Evolutionary conservation across 2,329 filamentous ascomycete genomes (phyloP), one percentile per base, ranked within the genome.

Genomic region (Aspergillus persii): DNA sequence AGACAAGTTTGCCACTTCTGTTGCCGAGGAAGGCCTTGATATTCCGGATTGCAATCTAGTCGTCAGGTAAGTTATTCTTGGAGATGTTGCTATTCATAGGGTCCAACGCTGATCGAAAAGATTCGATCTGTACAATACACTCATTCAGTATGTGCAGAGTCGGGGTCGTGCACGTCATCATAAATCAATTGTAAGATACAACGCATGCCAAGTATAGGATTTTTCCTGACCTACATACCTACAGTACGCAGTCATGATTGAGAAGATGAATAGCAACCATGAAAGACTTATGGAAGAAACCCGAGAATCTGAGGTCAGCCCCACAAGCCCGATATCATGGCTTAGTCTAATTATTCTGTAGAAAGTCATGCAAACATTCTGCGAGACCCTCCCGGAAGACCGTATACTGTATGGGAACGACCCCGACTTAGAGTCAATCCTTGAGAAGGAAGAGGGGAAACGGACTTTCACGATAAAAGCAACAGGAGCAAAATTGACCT

Each of bases 131-230:
- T 96, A 92, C 75, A 82, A 84, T 9, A 97, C 94, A 0, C 87
- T 96, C 74, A 98, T 98, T 54, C 91, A 96, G 69, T 98, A 97
- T 71, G 88, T 98, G 23, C 95, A 99, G 73, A 97, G 93, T 12
- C 86, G 92, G 62, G 95, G 95, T 0, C 86, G 95, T 56, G 95
- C 95, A 11, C 85, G 95, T 44, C 89, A 92, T 68, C 74, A 78
- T 0, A 83, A 89, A 56, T 98, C 95, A 0, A 87, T 84, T 50
- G 77, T 76, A 68, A 59, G 65, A 30, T 36, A 39, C n/a, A 12
- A 36, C 18, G 15, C 3, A 9, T 29, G 23, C 5, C 4, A 26
- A n/a, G 15, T 26, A 36, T 53, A 33, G 23, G 47, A 26, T 26
- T 30, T 3, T 23, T 23, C 29, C 36, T 50, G 30, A 56, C 58